Percentiles rank a stretch among this genome's conserved stretches.
Evolutionary conservation across 805 yeast species (phyloP).

Genomic region (Pichia manshurica): DNA sequence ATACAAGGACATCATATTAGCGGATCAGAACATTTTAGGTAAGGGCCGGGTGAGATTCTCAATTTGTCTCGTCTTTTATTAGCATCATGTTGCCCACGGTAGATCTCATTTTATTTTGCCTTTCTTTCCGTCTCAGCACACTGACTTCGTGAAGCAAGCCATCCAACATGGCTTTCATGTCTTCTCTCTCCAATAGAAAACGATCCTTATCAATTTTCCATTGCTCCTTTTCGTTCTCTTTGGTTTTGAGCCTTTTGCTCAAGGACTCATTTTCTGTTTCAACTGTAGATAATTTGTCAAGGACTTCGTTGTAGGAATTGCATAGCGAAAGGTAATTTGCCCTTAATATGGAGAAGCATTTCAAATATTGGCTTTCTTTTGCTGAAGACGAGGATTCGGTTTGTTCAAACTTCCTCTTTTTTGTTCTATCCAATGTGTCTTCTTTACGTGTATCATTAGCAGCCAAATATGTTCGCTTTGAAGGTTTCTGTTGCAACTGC

Average conservation of each 20-base stretch:
- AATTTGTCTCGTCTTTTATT: neutral
- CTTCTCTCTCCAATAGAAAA: constrained; percentile 21
- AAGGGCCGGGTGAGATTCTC: no score
- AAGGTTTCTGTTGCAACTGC: no score
- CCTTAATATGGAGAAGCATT: constrained; percentile 22
- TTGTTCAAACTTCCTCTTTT: neutral
- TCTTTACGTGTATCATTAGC: no score
- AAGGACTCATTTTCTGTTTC: constrained; percentile 8
- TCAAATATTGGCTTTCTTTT: constrained; percentile 17
- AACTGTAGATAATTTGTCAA: constrained; percentile 7
- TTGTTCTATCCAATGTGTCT: neutral
- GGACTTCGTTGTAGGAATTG: constrained; percentile 19
- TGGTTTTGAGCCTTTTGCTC: constrained; percentile 7
- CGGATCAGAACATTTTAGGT: no score
- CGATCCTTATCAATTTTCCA: constrained; percentile 18
- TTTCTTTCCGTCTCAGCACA: constrained; percentile 16
- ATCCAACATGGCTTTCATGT: constrained; percentile 24
- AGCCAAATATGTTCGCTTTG: no score
- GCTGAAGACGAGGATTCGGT: neutral
- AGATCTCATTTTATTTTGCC: constrained; percentile 5
- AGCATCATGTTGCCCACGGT: constrained; percentile 5
- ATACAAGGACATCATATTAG: no score
- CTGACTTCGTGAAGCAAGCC: constrained; percentile 20
- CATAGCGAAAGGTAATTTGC: constrained; percentile 23
- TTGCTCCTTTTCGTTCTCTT: constrained; percentile 17